A percentile compares a stretch with the other conserved stretches of the same genome.
These are phyloP conservation scores for Aspergillus ustus DNA, from an alignment of 2,329 filamentous ascomycete species.

Conservation along the genomic window DNA sequence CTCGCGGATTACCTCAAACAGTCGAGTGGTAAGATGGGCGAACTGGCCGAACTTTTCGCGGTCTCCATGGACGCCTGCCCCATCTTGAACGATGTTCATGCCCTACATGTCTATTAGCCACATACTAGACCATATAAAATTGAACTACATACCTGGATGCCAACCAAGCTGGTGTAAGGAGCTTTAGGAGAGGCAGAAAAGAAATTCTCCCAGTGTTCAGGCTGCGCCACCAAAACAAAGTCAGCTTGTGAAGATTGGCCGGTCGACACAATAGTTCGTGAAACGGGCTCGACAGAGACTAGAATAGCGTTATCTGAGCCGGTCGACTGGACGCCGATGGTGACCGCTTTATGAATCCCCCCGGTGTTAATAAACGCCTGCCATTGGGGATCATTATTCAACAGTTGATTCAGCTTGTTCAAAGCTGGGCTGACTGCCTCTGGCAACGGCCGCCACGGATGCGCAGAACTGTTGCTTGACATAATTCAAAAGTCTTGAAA, in stretches of 20 bases:
- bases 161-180: not conserved
- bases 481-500: not conserved
- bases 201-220: not conserved
- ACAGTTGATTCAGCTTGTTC: not conserved
- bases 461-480: not conserved
- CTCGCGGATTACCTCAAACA: not conserved
- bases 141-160: not conserved
- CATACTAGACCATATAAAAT: not conserved
- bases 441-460: not conserved
- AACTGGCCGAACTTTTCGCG: not conserved
- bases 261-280: not conserved
- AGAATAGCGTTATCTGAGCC: not conserved
- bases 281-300: not conserved
- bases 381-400: not conserved
- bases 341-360: not conserved
- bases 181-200: not conserved
- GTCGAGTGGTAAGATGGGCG: not conserved
- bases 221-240: not conserved
- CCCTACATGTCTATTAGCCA: not conserved
- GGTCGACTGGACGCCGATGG: not conserved
- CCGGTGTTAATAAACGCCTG: not conserved
- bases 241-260: not conserved
- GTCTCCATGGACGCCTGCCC: not conserved
- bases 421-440: not conserved
- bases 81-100: conserved; percentile 1